Evolutionary conservation across 1,284 basidiomycete genomes (phyloP), one percentile per base, ranked within the genome.

Genomic region (Ganoderma resinaceum): DNA sequence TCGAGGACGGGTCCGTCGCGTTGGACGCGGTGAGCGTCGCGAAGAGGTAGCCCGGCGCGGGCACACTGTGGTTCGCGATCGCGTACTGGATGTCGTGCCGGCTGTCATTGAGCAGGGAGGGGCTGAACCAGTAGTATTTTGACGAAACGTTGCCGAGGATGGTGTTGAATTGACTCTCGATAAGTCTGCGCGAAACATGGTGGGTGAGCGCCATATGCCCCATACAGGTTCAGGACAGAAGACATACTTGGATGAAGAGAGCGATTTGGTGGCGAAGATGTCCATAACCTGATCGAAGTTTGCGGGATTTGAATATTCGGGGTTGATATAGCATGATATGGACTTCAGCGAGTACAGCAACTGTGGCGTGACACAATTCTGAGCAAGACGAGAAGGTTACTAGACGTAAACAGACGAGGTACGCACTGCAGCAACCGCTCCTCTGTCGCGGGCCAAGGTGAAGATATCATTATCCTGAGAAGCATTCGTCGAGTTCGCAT

Each of bases 241-340:
- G 16, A 75, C 79, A 53, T 67, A 84, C 87, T 78, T 74, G 67
- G 87, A 81, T 16, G 80, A 76, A 57, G 79, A 70, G 31, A 80
- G 78, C 29, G 84, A 84, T 69, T 88, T 87, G 0, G 91, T 90
- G 2, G 90, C 85, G 77, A 93, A 96, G 42, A 96, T 90, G 76
- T 96, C 93, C 78, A 96, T 87, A 35, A 91, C 87, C 75, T 91
- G 89, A 72, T 91, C 89, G 73, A 91, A 94, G 55, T 85, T 85
- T 9, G 80, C 79, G 12, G 92, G 88, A 76, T 90, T 82, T 12
- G 85, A 85, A 77, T 95, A 95, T 69, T 88, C 88, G 1, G 85
- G 76, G 76, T 94, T 94, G 76, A 96, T 89, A 38, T 90, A 80
- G 75, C 95, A 97, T 1, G 91, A 88, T 66, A 87, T 78, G 2